These are phyloP conservation scores for Claviceps cyperi DNA, from an alignment of 2,329 filamentous ascomycete genomes.

Conservation along the genomic window DNA sequence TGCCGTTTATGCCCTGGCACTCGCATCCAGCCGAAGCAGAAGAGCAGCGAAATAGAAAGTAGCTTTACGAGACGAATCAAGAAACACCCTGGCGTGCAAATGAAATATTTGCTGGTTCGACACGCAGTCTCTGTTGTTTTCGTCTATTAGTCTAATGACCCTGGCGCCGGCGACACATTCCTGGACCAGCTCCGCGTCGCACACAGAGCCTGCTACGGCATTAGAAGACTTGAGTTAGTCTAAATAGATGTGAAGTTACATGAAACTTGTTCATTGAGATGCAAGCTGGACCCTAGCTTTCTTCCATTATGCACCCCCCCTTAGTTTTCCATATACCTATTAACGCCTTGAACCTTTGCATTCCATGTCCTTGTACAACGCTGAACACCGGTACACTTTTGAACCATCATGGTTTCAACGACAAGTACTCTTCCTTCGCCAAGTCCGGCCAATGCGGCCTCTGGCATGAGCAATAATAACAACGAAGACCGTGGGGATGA, in stretches of 20 bases:
- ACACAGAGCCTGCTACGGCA: conserved; percentile 1
- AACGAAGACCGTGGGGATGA: conserved; percentile 39
- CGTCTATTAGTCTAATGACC: not conserved
- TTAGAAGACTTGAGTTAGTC: not conserved
- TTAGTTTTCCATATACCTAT: not conserved
- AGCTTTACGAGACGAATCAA: not conserved
- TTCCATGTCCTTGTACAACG: not conserved
- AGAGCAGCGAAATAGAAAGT: not conserved
- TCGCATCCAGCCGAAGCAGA: not conserved
- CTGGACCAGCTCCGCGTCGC: not conserved
- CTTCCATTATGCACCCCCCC: not conserved
- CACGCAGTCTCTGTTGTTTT: not conserved
- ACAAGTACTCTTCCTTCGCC: conserved; percentile 27
- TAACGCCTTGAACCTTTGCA: not conserved
- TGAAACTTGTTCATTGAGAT: not conserved
- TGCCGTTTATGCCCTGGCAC: not conserved
- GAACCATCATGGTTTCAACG: conserved; percentile 24
- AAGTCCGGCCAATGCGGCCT: conserved; percentile 21
- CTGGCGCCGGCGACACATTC: too few species aligned
- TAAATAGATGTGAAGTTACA: not conserved
- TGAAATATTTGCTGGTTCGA: too few species aligned
- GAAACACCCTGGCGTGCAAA: too few species aligned
- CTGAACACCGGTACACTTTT: not conserved
- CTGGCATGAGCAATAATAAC: conserved; percentile 23
- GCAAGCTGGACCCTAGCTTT: not conserved